Evolutionary conservation across 305 asterid species (phyloP).

Genomic region (Fraxinus floribunda): DNA sequence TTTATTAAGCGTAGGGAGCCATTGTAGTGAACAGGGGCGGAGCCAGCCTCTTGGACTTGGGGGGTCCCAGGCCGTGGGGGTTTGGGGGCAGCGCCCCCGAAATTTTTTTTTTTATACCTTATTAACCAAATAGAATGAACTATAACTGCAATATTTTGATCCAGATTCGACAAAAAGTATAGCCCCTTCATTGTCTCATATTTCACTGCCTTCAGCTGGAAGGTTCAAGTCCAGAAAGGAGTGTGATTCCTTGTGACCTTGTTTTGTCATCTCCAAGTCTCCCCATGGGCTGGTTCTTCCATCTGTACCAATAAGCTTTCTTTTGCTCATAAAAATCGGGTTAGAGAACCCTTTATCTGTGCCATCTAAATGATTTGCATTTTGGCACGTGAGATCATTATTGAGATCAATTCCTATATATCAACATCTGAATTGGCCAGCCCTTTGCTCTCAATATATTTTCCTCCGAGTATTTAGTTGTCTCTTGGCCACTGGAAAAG

Average conservation of each 20-base stretch:
- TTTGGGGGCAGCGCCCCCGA: too few species aligned
- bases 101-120: too few species aligned
- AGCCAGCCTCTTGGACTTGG: too few species aligned
- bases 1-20: too few species aligned
- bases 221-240: conserved; percentile 59
- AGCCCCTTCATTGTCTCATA: conserved; percentile 38
- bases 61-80: too few species aligned
- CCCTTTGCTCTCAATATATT: conserved; percentile 40
- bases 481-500: conserved; percentile 5
- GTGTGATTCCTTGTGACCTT: conserved; percentile 45
- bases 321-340: conserved; percentile 43
- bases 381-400: conserved; percentile 28
- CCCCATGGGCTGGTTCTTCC: conserved; percentile 24
- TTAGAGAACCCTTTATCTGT: conserved; percentile 14
- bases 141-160: conserved; percentile 80
- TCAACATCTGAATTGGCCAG: conserved; percentile 44
- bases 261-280: conserved; percentile 35
- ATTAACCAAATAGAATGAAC: conserved; percentile 81
- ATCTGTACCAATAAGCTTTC: conserved; percentile 42
- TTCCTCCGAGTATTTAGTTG: conserved; percentile 44
- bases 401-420: conserved; percentile 65
- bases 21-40: too few species aligned
- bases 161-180: conserved; percentile 77
- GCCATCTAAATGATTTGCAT: conserved; percentile 3
- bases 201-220: conserved; percentile 58